A percentile compares a stretch with the other conserved stretches of the same genome.
phyloP scores from a whole-genome alignment of 352 stramenopile genomes.

The Phytophthora citricola region DNA sequence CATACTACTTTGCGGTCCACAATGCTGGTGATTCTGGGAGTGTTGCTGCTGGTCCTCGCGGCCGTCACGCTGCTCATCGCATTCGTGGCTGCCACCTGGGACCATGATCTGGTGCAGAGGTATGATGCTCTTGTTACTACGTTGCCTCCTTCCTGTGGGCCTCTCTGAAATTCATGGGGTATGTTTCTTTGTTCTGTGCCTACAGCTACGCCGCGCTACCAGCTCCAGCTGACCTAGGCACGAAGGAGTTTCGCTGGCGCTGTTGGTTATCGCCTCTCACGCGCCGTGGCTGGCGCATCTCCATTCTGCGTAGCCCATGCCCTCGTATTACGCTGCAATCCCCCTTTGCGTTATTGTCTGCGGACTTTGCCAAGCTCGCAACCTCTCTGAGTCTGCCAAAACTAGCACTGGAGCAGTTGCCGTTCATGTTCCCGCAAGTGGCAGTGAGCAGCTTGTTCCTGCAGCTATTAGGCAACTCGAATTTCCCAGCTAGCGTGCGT shows the following conservation, averaged over 20 bases:
- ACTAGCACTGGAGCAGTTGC: conserved; percentile 71
- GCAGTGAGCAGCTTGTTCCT: conserved; percentile 69
- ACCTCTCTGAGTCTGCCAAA: conserved; percentile 74
- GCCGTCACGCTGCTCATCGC: conserved; percentile 66
- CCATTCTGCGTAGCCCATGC: conserved; percentile 62
- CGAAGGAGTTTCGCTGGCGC: conserved; percentile 81
- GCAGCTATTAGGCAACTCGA: conserved; percentile 83
- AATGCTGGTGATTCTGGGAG: conserved; percentile 38
- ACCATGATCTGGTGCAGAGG: conserved; percentile 72
- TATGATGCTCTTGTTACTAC: background rate
- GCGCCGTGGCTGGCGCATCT: conserved; percentile 59
- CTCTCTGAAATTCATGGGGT: background rate
- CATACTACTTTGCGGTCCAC: no score
- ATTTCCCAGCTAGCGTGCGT: conserved; percentile 71
- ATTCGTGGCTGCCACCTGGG: conserved; percentile 80
- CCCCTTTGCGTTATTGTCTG: conserved; percentile 70
- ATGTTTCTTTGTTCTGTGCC: conserved; percentile 13
- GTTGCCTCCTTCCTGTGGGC: background rate
- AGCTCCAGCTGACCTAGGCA: conserved; percentile 74
- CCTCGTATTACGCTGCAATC: conserved; percentile 81
- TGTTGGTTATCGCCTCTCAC: conserved; percentile 71
- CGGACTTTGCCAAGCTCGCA: conserved; percentile 84
- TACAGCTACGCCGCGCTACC: conserved; percentile 61
- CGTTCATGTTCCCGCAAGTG: conserved; percentile 82
- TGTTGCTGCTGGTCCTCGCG: conserved; percentile 56